Evolutionary conservation across 306 rosid species (phyloP).

Genomic region (Abrus precatorius): DNA sequence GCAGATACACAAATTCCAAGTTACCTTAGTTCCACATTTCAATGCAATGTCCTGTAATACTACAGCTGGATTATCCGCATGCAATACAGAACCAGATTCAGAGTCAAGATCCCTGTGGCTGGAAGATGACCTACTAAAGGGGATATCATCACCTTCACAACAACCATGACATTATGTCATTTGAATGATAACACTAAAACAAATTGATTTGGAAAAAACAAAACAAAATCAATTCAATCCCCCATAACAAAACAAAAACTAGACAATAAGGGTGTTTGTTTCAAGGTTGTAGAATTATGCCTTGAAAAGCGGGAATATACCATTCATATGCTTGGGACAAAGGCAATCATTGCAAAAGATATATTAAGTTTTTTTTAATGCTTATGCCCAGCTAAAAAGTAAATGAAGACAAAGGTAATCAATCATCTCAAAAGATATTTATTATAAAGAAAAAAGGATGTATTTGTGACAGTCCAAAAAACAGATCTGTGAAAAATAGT

Average conservation of each 20-base stretch:
- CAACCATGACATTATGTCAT: conserved; percentile 46
- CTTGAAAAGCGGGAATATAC: not conserved
- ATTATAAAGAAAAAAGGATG: not conserved
- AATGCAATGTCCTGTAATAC: conserved; percentile 86
- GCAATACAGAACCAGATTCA: conserved; percentile 71
- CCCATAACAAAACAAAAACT: not conserved
- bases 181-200: conserved; percentile 37
- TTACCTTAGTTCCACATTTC: conserved; percentile 95
- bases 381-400: conserved; percentile 29
- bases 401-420: conserved; percentile 19
- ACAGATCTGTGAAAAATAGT: not conserved
- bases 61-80: conserved; percentile 69
- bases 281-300: not conserved
- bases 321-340: not conserved
- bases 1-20: conserved; percentile 34
- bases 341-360: too few species aligned
- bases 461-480: not conserved
- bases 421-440: conserved; percentile 16
- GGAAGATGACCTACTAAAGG: conserved; percentile 74
- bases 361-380: conserved; percentile 7
- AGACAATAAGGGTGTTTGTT: not conserved
- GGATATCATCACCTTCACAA: conserved; percentile 78
- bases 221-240: not conserved
- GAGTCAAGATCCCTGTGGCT: conserved; percentile 73
- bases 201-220: conserved; percentile 17